Evolutionary conservation across 306 rosid species (phyloP).

Genomic region (Trichosanthes cucumerina): DNA sequence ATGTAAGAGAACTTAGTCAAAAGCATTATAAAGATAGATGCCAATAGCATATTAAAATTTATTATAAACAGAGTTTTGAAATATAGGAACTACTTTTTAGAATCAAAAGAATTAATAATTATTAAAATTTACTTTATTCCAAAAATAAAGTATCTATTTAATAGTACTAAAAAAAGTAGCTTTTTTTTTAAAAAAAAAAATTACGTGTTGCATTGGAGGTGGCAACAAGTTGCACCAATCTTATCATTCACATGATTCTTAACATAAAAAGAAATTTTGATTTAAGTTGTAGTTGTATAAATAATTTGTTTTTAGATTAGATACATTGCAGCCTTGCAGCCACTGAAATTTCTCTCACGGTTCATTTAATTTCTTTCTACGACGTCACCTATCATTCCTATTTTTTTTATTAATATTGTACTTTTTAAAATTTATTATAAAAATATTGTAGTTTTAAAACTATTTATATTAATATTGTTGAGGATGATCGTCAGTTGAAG

Average conservation of each 20-base stretch:
- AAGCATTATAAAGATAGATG: background rate
- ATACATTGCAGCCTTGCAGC: too few relatives aligned
- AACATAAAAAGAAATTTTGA: background rate
- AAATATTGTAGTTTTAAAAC: too few relatives aligned
- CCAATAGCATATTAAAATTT: background rate
- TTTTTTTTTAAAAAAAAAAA: too few relatives aligned
- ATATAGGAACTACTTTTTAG: background rate
- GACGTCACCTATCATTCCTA: too few relatives aligned
- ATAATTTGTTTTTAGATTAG: too few relatives aligned
- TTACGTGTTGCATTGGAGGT: background rate
- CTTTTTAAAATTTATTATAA: too few relatives aligned
- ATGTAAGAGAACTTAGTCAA: background rate
- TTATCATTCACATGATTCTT: background rate
- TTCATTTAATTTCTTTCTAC: too few relatives aligned
- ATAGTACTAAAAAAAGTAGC: too few relatives aligned
- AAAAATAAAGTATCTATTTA: background rate
- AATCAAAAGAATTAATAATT: background rate
- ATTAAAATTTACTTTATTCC: background rate
- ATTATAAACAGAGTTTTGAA: background rate
- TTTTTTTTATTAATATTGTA: too few relatives aligned
- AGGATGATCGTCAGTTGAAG: too few relatives aligned
- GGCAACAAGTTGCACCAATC: background rate
- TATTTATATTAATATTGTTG: too few relatives aligned
- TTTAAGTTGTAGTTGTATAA: background rate
- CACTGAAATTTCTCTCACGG: too few relatives aligned